Evolutionary conservation across 106 monocot genomes (phyloP), one percentile per base, ranked within the genome.

Genomic region (Hemerocallis citrina): DNA sequence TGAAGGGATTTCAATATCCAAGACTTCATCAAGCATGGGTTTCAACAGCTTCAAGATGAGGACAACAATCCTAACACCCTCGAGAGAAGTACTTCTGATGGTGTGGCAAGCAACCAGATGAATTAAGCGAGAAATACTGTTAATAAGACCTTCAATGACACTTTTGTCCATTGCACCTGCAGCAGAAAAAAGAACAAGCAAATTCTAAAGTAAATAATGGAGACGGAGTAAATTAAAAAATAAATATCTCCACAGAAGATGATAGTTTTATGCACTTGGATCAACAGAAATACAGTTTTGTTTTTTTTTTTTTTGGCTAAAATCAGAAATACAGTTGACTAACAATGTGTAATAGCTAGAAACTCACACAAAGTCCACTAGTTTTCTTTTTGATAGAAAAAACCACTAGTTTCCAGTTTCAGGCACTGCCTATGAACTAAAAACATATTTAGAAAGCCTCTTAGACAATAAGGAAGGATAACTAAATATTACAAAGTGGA

Each of bases 51-150:
- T 90, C 57, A 81, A 46, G 52, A 73, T 68, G 22, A 33, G 57
- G 56, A 74, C 71, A 40, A 82, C 62, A 62, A 71, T 78, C 57
- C 62, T 68, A 38, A 79, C 79, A 63, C 76, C 67, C 37, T 90
- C 74, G 38, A 76, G 17, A 67, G 65, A 43, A 20, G 63, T 34
- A 38, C 36, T 63, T 65, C 64, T 79, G 17, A 32, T 19, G 16
- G 30, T 68, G 43, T 74, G 81, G 63, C 78, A 85, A 37, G 74
- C 60, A 56, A 82, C 68, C 14, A 85, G 70, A 76, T 75, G 89
- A 49, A 73, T 76, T 61, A 82, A 79, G 27, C 89, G 75, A 62
- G 81, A 79, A 51, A 85, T 67, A 24, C 89, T 85, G 61, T 90
- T 90, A 28, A 85, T 62, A 8, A 90, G 57, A n/a, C 75, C 72